A percentile compares a stretch with the other conserved stretches of the same genome.
These are phyloP conservation scores for Nymphaea colorata DNA, from an alignment of 164 flowering plant species.

Conservation along the genomic window DNA sequence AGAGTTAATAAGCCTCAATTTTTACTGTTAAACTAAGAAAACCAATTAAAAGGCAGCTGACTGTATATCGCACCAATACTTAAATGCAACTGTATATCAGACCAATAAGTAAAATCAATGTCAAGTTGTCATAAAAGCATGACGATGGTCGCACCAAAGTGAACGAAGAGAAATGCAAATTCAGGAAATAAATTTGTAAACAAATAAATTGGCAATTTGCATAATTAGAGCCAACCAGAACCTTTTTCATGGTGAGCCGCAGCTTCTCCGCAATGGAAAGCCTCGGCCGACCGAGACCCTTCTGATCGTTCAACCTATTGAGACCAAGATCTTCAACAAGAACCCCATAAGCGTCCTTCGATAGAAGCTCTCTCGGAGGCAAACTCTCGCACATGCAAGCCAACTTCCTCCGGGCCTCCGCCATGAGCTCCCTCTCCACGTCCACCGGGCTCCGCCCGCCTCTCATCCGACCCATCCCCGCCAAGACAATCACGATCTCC, in stretches of 20 bases:
- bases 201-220: no score
- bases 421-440: conserved; percentile 49
- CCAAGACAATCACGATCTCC: conserved; percentile 63
- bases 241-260: conserved; percentile 48
- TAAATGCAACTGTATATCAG: neutral
- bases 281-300: conserved; percentile 42
- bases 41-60: no score
- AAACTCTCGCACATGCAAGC: conserved; percentile 38
- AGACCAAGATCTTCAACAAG: conserved; percentile 81
- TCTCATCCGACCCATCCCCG: conserved; percentile 53
- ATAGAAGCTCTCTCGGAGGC: conserved; percentile 62
- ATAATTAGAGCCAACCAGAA: conserved; percentile 5
- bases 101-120: neutral
- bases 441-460: conserved; percentile 53
- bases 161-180: no score
- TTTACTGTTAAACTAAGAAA: no score
- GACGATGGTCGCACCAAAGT: neutral
- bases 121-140: neutral
- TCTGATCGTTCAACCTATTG: conserved; percentile 41
- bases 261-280: conserved; percentile 61
- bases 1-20: no score
- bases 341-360: conserved; percentile 38
- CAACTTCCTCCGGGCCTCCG: conserved; percentile 56
- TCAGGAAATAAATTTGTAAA: neutral
- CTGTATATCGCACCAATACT: no score